Conservation (phyloP, 805 yeast genomes). For the Zygoascus tannicola region DNA sequence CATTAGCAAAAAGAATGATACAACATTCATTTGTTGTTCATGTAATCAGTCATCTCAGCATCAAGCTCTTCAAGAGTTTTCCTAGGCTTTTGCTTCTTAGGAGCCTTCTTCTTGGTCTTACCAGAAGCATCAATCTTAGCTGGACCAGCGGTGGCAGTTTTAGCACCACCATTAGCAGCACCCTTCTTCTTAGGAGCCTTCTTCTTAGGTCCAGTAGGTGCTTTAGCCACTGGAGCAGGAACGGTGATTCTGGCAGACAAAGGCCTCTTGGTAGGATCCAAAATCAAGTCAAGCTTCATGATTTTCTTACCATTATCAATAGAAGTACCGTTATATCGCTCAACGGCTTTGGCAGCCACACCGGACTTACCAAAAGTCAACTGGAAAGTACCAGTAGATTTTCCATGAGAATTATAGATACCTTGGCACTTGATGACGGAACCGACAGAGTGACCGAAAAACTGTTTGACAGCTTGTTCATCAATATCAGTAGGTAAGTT, state of each 20-base stretch:
- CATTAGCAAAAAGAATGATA: not conserved
- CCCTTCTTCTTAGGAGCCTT: conserved; percentile 13
- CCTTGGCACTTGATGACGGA: conserved; percentile 63
- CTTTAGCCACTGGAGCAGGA: conserved; percentile 9
- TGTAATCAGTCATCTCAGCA: conserved; percentile 97
- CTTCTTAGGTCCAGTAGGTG: conserved; percentile 12
- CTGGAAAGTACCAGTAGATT: conserved; percentile 87
- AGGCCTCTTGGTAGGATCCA: conserved; percentile 67
- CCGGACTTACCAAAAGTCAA: conserved; percentile 62
- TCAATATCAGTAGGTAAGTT: conserved; percentile 82
- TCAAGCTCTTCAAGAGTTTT: conserved; percentile 90
- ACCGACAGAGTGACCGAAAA: conserved; percentile 81
- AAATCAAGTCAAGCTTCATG: conserved; percentile 70
- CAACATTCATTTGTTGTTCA: conserved; percentile 22
- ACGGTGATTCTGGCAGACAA: conserved; percentile 57
- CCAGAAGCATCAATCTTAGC: conserved; percentile 20
- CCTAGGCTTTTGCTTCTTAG: conserved; percentile 34
- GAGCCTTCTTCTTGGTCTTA: conserved; percentile 21
- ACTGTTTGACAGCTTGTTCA: conserved; percentile 81
- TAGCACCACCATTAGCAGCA: conserved; percentile 6
- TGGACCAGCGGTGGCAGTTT: no score
- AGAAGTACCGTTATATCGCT: conserved; percentile 84
- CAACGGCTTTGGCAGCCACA: conserved; percentile 69
- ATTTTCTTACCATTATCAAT: conserved; percentile 77
- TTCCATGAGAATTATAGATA: conserved; percentile 79